These are phyloP conservation scores for Saccharomycopsis hybrid DNA, from an alignment of 1,139 yeast genomes.

Conservation along the genomic window DNA sequence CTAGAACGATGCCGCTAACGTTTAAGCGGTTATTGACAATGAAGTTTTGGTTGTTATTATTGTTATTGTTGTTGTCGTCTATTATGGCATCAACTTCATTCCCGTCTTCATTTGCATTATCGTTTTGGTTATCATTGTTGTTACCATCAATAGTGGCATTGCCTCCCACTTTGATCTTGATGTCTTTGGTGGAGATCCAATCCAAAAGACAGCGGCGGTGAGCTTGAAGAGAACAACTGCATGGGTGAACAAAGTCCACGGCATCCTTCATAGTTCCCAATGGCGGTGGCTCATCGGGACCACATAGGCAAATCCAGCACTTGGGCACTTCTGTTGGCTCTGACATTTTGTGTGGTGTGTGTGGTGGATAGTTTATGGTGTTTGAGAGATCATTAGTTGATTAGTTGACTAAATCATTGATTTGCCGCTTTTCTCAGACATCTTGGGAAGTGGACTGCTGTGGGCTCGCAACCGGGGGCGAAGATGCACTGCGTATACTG, in stretches of 20 bases:
- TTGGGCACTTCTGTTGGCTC: constrained; percentile 3
- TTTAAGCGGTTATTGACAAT: neutral
- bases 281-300: constrained; percentile 35
- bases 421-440: too few relatives aligned
- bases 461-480: too few relatives aligned
- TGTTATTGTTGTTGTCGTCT: neutral
- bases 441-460: too few relatives aligned
- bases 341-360: neutral
- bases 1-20: neutral
- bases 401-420: too few relatives aligned
- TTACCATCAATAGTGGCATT: neutral
- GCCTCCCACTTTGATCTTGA: neutral
- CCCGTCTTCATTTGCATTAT: neutral
- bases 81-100: neutral
- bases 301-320: constrained; percentile 43
- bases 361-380: too few relatives aligned
- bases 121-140: neutral
- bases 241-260: constrained; percentile 35
- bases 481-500: too few relatives aligned
- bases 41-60: neutral
- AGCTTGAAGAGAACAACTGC: constrained; percentile 38
- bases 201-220: constrained; percentile 38
- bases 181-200: constrained; percentile 31
- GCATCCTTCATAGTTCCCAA: constrained; percentile 28
- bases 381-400: too few relatives aligned